Percentiles rank a stretch among this genome's conserved stretches.
phyloP scores from a whole-genome alignment of 768 basidiomycete genomes.

The Erythrobasidium yunnanense region DNA sequence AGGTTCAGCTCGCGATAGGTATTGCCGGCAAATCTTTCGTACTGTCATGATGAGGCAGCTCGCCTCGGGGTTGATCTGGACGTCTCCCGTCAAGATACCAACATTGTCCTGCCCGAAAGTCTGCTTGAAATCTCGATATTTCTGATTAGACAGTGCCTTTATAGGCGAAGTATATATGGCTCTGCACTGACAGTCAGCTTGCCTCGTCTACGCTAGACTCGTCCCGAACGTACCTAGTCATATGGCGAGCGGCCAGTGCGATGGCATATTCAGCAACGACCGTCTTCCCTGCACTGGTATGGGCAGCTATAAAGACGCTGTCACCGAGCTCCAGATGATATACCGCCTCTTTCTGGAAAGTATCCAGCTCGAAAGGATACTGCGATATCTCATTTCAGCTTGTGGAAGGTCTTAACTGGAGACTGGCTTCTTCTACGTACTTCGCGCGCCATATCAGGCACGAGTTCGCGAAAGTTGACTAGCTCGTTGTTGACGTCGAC shows the following conservation, averaged over 20 bases:
- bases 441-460: conserved; percentile 92
- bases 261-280: conserved; percentile 99
- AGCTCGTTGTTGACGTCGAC: conserved; percentile 86
- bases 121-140: conserved; percentile 96
- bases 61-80: conserved; percentile 97
- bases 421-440: too few relatives aligned
- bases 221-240: conserved; percentile 65
- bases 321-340: conserved; percentile 95
- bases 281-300: conserved; percentile 98
- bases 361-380: conserved; percentile 99
- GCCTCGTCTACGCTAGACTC: neutral
- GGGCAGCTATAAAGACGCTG: conserved; percentile 98
- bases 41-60: conserved; percentile 86
- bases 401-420: conserved; percentile 46
- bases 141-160: conserved; percentile 96
- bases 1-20: neutral
- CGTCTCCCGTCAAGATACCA: conserved; percentile 94
- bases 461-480: conserved; percentile 76
- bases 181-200: neutral
- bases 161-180: conserved; percentile 99
- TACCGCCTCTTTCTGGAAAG: conserved; percentile 96
- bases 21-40: neutral
- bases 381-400: too few relatives aligned
- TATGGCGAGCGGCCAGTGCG: conserved; percentile 88
- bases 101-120: conserved; percentile 84